Percentiles rank a stretch among this genome's conserved stretches.
Evolutionary conservation across 345 rosid species (phyloP).

Genomic region (Pistacia atlantica): DNA sequence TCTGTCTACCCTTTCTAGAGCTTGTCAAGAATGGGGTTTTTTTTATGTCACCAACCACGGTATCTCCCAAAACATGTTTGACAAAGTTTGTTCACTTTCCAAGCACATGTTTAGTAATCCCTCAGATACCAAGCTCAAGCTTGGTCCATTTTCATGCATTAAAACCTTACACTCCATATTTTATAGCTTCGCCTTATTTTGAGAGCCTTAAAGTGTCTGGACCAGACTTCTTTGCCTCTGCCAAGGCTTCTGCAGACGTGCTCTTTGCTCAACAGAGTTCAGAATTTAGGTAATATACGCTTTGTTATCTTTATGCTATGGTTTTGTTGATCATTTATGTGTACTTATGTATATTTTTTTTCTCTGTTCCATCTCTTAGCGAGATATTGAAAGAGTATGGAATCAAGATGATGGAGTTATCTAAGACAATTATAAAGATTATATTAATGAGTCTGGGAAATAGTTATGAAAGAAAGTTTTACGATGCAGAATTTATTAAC

Average conservation of each 20-base stretch:
- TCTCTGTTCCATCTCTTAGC: constrained; percentile 24
- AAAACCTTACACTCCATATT: constrained; percentile 68
- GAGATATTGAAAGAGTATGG: constrained; percentile 66
- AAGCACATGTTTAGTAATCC: constrained; percentile 50
- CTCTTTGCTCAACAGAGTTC: constrained; percentile 45
- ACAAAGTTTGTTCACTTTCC: constrained; percentile 38
- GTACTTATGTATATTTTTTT: constrained; percentile 1
- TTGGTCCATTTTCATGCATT: constrained; percentile 47
- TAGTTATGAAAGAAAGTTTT: constrained; percentile 36
- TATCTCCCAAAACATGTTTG: constrained; percentile 48
- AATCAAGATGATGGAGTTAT: constrained; percentile 51
- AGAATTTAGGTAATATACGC: constrained; percentile 48
- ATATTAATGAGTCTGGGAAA: constrained; percentile 52
- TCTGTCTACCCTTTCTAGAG: constrained; percentile 51
- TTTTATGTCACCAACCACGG: constrained; percentile 76
- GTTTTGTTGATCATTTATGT: constrained; percentile 9
- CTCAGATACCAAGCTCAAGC: constrained; percentile 61
- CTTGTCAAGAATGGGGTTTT: constrained; percentile 76
- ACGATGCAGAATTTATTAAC: constrained; percentile 44
- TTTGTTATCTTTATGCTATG: neutral
- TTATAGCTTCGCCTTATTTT: constrained; percentile 83
- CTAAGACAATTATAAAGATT: constrained; percentile 50
- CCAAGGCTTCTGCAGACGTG: constrained; percentile 51
- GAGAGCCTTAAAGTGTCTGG: constrained; percentile 71
- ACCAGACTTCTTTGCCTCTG: constrained; percentile 64